Percentiles rank a stretch among this genome's conserved stretches.
Evolutionary conservation across 805 yeast species (phyloP).

Genomic region (Starmera amethionina): DNA sequence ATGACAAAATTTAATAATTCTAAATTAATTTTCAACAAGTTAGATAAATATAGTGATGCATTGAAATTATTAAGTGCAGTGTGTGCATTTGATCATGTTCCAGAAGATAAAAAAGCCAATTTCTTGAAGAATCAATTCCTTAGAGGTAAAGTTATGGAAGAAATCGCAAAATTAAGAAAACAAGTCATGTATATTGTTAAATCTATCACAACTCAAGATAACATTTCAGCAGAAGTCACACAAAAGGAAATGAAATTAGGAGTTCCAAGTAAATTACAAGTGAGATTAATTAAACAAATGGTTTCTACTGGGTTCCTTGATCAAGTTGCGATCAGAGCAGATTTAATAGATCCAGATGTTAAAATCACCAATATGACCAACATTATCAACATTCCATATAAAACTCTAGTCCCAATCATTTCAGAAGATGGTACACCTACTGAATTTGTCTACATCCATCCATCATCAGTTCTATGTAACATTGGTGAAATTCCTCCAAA

Average conservation of each 20-base stretch:
- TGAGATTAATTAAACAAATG: slow-evolving; percentile 81
- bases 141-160: slow-evolving; percentile 76
- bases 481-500: slow-evolving; percentile 70
- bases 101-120: slow-evolving; percentile 29
- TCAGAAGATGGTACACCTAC: slow-evolving; percentile 28
- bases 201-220: slow-evolving; percentile 49
- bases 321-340: slow-evolving; percentile 81
- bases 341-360: slow-evolving; percentile 54
- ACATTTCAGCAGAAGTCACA: slow-evolving; percentile 38
- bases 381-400: slow-evolving; percentile 54
- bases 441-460: slow-evolving; percentile 68
- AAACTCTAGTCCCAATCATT: slow-evolving; percentile 36
- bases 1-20: slow-evolving; percentile 49
- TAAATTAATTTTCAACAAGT: slow-evolving; percentile 46
- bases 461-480: slow-evolving; percentile 53
- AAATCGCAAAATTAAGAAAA: slow-evolving; percentile 67
- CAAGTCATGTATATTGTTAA: slow-evolving; percentile 74
- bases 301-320: slow-evolving; percentile 88
- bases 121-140: slow-evolving; percentile 59
- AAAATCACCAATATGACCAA: slow-evolving; percentile 46
- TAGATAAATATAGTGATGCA: slow-evolving; percentile 72
- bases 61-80: slow-evolving; percentile 68
- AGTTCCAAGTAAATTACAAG: slow-evolving; percentile 60
- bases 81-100: slow-evolving; percentile 79
- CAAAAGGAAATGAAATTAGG: slow-evolving; percentile 41